phyloP scores from a whole-genome alignment of 1,284 basidiomycete genomes.

The Malassezia japonica region DNA sequence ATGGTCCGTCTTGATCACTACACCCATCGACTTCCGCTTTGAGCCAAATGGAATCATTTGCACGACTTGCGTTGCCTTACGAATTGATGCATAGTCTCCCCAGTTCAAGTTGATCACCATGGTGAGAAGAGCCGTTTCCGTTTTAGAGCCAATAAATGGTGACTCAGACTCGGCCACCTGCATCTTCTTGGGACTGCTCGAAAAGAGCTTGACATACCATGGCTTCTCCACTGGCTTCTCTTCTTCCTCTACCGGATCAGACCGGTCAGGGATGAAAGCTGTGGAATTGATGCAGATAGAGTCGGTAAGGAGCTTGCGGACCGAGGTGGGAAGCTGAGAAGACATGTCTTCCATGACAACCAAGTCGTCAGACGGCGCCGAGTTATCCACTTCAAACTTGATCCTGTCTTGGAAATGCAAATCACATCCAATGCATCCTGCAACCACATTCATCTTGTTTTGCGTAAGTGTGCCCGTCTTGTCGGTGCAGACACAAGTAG shows the following conservation, averaged over 20 bases:
- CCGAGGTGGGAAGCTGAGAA: slow-evolving; percentile 54
- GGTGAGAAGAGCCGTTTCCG: slow-evolving; percentile 81
- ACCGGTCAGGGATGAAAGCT: slow-evolving; percentile 62
- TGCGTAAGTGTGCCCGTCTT: slow-evolving; percentile 78
- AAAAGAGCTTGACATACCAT: neutral
- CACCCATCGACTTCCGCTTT: slow-evolving; percentile 90
- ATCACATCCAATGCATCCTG: slow-evolving; percentile 83
- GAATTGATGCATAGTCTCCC: slow-evolving; percentile 63
- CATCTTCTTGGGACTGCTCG: neutral
- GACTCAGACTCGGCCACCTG: slow-evolving; percentile 12
- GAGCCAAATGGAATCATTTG: slow-evolving; percentile 94
- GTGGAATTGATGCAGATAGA: slow-evolving; percentile 88
- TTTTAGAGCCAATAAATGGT: slow-evolving; percentile 82
- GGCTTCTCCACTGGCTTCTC: slow-evolving; percentile 8
- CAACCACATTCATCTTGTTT: slow-evolving; percentile 90
- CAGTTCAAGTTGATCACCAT: slow-evolving; percentile 81
- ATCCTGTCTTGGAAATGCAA: slow-evolving; percentile 81
- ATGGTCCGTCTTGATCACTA: slow-evolving; percentile 62
- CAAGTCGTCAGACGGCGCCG: slow-evolving; percentile 24
- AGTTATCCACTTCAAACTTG: slow-evolving; percentile 55
- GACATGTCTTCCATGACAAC: slow-evolving; percentile 9
- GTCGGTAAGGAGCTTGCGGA: slow-evolving; percentile 68
- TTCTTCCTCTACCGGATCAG: slow-evolving; percentile 22
- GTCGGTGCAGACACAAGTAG: slow-evolving; percentile 89
- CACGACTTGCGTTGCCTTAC: slow-evolving; percentile 62